Evolutionary conservation across 495 filamentous ascomycete genomes (phyloP).

Genomic region (Viridothelium virens): DNA sequence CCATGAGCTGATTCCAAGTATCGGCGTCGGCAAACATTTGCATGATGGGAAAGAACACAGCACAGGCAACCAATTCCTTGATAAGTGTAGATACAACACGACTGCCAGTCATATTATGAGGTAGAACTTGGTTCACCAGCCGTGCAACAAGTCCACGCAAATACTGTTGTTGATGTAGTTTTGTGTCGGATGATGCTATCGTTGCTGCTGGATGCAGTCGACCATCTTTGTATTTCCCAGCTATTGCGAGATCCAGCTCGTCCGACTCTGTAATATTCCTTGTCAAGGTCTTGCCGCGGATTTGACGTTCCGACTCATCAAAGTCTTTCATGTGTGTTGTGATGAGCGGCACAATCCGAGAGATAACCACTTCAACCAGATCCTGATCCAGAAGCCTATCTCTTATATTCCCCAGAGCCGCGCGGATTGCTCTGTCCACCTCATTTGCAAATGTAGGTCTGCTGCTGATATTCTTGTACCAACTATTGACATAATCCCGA

Average conservation of each 20-base stretch:
- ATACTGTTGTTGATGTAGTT: constrained; percentile 76
- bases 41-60: constrained; percentile 63
- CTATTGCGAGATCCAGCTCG: constrained; percentile 89
- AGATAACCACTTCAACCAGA: constrained; percentile 70
- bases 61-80: constrained; percentile 75
- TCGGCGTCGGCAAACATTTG: constrained; percentile 77
- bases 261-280: constrained; percentile 91
- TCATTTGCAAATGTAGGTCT: constrained; percentile 74
- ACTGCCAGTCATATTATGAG: constrained; percentile 64
- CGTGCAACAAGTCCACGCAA: constrained; percentile 60
- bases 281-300: constrained; percentile 79
- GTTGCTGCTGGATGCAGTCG: constrained; percentile 85
- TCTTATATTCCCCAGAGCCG: constrained; percentile 61
- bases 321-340: constrained; percentile 89
- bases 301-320: constrained; percentile 77
- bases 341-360: constrained; percentile 75
- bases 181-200: constrained; percentile 71
- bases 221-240: constrained; percentile 82
- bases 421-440: constrained; percentile 70
- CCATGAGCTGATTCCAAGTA: constrained; percentile 93
- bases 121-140: constrained; percentile 69
- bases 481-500: constrained; percentile 78
- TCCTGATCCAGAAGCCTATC: constrained; percentile 66
- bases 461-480: constrained; percentile 81
- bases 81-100: constrained; percentile 70